These are phyloP conservation scores for Hanseniaspora thailandica DNA, from an alignment of 805 yeast species.

Conservation along the genomic window DNA sequence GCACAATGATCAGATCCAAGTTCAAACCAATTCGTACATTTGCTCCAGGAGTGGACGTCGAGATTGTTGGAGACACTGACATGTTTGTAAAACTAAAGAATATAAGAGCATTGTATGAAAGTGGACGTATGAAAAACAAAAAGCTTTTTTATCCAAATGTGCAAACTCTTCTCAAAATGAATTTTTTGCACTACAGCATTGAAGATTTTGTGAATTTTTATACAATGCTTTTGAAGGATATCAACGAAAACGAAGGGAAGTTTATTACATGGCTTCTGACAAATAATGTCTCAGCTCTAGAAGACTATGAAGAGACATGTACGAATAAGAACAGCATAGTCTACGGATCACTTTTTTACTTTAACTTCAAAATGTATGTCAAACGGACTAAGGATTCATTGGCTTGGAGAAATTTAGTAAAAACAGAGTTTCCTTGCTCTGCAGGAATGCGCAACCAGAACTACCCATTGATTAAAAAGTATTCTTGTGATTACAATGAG, in stretches of 20 bases:
- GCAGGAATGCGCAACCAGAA: neutral
- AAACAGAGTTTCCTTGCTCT: neutral
- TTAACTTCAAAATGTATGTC: neutral
- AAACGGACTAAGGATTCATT: neutral
- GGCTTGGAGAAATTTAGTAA: neutral
- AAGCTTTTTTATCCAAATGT: neutral
- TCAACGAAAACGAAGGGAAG: neutral
- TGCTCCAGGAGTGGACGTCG: neutral
- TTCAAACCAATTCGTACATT: neutral
- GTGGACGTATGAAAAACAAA: neutral
- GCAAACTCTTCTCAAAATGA: neutral
- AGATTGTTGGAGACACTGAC: conserved; percentile 2
- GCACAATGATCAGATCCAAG: neutral
- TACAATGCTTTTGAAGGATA: neutral
- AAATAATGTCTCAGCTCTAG: neutral
- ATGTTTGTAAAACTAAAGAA: neutral
- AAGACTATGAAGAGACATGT: neutral
- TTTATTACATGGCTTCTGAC: neutral
- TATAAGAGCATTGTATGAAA: neutral
- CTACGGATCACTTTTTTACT: neutral
- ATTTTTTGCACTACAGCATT: neutral
- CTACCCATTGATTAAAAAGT: neutral
- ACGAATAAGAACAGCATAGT: neutral
- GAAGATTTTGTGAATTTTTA: conserved; percentile 4
- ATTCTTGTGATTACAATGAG: neutral